A percentile compares a stretch with the other conserved stretches of the same genome.
phyloP scores from a whole-genome alignment of 208 protist genomes.

The Leishmania lainsoni region DNA sequence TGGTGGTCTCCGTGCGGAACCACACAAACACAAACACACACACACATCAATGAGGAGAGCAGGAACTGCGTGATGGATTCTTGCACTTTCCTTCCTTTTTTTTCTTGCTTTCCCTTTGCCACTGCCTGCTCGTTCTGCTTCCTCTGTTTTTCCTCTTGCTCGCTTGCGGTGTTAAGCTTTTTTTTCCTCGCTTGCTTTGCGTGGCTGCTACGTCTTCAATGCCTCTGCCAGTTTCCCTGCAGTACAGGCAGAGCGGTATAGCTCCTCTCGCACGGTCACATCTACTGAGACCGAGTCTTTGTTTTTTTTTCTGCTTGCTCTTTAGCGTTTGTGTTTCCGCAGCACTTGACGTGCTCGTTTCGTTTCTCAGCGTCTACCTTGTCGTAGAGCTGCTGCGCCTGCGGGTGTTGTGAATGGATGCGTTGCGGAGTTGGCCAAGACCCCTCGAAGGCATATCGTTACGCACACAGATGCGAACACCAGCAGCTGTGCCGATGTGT shows the following conservation, averaged over 20 bases:
- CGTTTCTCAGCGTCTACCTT: background rate
- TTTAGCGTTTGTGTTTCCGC: background rate
- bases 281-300: background rate
- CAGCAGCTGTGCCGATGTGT: background rate
- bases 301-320: no score
- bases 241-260: background rate
- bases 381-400: background rate
- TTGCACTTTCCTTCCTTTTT: background rate
- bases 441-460: background rate
- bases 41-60: background rate
- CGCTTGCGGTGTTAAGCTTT: no score
- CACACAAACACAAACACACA: no score
- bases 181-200: no score
- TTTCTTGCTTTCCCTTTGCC: background rate
- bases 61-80: background rate
- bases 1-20: background rate
- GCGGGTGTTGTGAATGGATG: background rate
- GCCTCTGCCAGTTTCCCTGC: no score
- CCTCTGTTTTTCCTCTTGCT: background rate
- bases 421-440: background rate
- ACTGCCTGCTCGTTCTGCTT: background rate
- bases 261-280: background rate
- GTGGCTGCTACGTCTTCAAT: no score
- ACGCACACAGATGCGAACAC: background rate
- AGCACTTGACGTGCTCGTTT: background rate